Evolutionary conservation across 2,329 filamentous ascomycete species (phyloP).

Genomic region (Scedosporium dehoogii): DNA sequence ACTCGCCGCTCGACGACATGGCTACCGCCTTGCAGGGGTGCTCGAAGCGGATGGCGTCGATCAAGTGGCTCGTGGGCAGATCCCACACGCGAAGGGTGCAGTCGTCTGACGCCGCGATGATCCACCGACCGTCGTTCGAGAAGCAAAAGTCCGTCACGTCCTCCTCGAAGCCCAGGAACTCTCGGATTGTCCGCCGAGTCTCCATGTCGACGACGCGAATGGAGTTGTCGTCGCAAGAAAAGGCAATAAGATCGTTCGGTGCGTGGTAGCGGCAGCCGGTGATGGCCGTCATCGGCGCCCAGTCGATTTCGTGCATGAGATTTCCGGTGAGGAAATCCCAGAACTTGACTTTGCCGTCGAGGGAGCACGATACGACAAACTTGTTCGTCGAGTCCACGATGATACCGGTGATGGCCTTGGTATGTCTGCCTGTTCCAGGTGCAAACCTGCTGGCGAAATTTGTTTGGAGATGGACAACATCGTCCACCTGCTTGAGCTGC

Average conservation of each 20-base stretch:
- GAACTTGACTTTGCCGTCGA: conserved; percentile 92
- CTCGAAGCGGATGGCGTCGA: conserved; percentile 78
- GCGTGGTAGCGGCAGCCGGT: conserved; percentile 72
- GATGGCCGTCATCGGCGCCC: conserved; percentile 64
- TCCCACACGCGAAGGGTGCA: conserved; percentile 83
- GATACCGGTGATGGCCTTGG: conserved; percentile 72
- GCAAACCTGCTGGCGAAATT: conserved; percentile 31
- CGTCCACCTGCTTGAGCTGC: conserved; percentile 48
- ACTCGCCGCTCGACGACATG: conserved; percentile 86
- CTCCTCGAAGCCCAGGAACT: conserved; percentile 74
- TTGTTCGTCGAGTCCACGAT: conserved; percentile 85
- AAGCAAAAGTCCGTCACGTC: conserved; percentile 76
- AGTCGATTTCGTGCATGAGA: conserved; percentile 72
- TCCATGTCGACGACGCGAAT: conserved; percentile 85
- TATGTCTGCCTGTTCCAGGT: conserved; percentile 62
- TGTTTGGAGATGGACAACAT: conserved; percentile 44
- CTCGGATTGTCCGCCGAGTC: conserved; percentile 82
- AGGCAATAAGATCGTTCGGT: conserved; percentile 73
- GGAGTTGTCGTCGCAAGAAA: conserved; percentile 80
- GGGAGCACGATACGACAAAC: conserved; percentile 71
- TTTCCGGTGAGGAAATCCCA: conserved; percentile 89
- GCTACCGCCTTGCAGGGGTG: conserved; percentile 74
- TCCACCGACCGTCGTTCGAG: conserved; percentile 88
- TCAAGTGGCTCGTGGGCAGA: conserved; percentile 86
- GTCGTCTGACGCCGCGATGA: conserved; percentile 78